A percentile compares a stretch with the other conserved stretches of the same genome.
These are phyloP conservation scores for Coffea eugenioides DNA, from an alignment of 257 asterid genomes.

Conservation along the genomic window DNA sequence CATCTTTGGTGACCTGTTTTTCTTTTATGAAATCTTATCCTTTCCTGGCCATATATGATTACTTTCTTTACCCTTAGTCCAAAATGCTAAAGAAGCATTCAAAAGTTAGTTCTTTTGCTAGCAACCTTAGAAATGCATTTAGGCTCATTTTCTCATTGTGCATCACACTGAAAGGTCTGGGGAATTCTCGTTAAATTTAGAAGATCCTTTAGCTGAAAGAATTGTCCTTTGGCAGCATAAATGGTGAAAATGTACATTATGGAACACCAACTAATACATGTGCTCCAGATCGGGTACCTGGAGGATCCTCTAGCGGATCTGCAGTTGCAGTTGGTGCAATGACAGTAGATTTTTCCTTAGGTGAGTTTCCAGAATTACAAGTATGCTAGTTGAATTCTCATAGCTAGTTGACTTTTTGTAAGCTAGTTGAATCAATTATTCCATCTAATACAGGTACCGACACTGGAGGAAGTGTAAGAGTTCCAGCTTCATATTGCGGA, in stretches of 20 bases:
- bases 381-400: too few relatives aligned
- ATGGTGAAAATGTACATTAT: slow-evolving; percentile 78
- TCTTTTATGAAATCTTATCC: background rate
- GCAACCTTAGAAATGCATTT: background rate
- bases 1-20: background rate
- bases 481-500: slow-evolving; percentile 88
- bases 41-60: background rate
- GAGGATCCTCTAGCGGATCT: slow-evolving; percentile 97
- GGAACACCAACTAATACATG: slow-evolving; percentile 86
- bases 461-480: slow-evolving; percentile 93
- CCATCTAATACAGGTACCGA: slow-evolving; percentile 61
- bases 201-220: slow-evolving; percentile 4
- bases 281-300: slow-evolving; percentile 85
- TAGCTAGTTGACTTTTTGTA: background rate
- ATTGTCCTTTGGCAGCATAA: slow-evolving; percentile 57
- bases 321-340: slow-evolving; percentile 85
- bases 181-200: background rate
- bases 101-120: background rate
- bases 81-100: background rate
- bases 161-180: slow-evolving; percentile 1
- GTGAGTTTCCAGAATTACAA: slow-evolving; percentile 27
- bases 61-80: background rate
- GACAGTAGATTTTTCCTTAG: slow-evolving; percentile 78
- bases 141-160: background rate
- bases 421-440: slow-evolving; percentile 11